Base-by-base conservation (phyloP, 768 basidiomycete species). In the Pleurotus pulmonarius region DNA sequence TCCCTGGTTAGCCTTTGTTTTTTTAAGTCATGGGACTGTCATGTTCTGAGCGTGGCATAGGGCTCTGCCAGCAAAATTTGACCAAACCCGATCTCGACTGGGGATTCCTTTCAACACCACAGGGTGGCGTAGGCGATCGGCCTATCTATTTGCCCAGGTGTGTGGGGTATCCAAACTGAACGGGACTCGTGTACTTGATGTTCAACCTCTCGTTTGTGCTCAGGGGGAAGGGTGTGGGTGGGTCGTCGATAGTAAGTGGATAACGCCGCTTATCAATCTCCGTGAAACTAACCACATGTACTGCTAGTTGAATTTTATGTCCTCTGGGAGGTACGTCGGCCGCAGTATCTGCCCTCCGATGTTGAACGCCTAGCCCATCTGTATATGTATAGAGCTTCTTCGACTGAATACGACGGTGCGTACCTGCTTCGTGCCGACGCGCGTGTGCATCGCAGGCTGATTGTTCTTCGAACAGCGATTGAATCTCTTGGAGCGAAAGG, bases 221-320 rank as follows among this genome's bases (percentile, higher is more conserved):
- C 20, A 65, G 64, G 24, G 64, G 64, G 2, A 65, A 63, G 38
- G 39, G 49, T 0, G 49, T 65, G 11, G 64, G 64, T 11, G 64
- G 64, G 16, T 46, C 47, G 2, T 59, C 48, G 20, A 52, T 56
- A 22, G 64, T 65, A 26, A 13, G 57, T 52, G 15, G n/a, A 15
- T 13, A 43, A 41, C n/a, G 25, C 22, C 5, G 20, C 37, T 11
- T 18, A 12, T 11, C 34, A 48, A 13, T 5, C n/a, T 26, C 18
- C 8, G n/a, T 18, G 4, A 3, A 12, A 3, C 4, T 40, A 12
- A 25, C 22, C 18, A 15, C 40, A 4, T 18, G 7, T 20, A 3
- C 15, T 24, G 5, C 9, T 12, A 64, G 61, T 26, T 64, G 11
- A 64, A 64, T 53, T 55, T 59, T 29, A 57, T 64, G 60, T 46